Evolutionary conservation across 1,139 yeast genomes (phyloP), one percentile per base, ranked within the genome.

Genomic region (Williopsis jadinii): DNA sequence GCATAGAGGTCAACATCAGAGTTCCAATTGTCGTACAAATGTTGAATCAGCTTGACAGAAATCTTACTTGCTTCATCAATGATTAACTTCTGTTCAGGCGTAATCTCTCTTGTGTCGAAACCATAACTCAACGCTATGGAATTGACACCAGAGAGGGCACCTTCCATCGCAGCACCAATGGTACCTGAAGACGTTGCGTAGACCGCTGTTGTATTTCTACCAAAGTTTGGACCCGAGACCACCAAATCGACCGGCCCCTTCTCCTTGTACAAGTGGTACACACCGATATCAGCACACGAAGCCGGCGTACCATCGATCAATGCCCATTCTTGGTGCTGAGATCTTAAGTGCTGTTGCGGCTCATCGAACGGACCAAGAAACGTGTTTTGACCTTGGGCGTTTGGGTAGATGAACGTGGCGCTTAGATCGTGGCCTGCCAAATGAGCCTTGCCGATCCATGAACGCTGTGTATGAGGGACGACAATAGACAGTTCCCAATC

Each of bases 361-460:
- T 63, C 51, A 47, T 72, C 64, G 54, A 73, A 85, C 0, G 96
- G 96, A 0, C 96, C 97, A 37, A 74, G 70, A 55, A 61, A 80
- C 12, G 45, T 32, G 3, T 69, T 61, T 50, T 81, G 79, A 33
- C 75, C 63, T 53, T 66, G 45, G 45, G 77, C 52, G 55, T 70
- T 61, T 26, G 84, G 73, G 30, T 60, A 84, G 15, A 84, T 68
- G 56, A 80, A 90, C 10, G 77, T 69, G 3, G 92, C 79, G 2
- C 79, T 67, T 39, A 90, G 70, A 33, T 80, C 76, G 54, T 80
- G 75, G 15, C 95, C 97, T 3, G 96, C 95, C 59, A 90, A 80
- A 64, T 90, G 97, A 11, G 98, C 97, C 61, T 92, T 92, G 32
- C 96, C 96, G 45, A 88, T 90, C 98, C 98, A 92, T 10, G 97